A percentile compares a stretch with the other conserved stretches of the same genome.
Conservation (phyloP, 108 stramenopile species). For the Cyclotella atomus region DNA sequence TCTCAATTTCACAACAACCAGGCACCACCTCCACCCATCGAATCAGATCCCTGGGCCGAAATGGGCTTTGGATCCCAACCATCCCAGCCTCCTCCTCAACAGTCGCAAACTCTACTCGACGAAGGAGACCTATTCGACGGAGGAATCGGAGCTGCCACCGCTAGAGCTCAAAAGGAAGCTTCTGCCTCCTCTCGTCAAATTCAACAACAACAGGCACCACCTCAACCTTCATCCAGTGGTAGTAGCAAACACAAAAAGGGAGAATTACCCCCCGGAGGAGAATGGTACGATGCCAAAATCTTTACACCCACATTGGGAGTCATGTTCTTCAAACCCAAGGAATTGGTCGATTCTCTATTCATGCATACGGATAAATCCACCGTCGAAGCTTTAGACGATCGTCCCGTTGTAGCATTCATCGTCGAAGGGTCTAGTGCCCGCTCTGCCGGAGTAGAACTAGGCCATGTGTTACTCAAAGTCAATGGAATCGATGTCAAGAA, state of each 20-base stretch:
- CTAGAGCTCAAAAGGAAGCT: slow-evolving; percentile 28
- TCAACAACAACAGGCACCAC: not conserved
- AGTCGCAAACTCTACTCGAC: not conserved
- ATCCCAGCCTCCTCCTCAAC: not conserved
- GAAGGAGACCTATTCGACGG: slow-evolving; percentile 40
- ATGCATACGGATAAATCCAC: slow-evolving; percentile 72
- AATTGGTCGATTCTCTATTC: slow-evolving; percentile 84
- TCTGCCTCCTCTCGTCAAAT: not conserved
- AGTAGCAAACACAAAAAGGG: slow-evolving; percentile 45
- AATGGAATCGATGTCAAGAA: slow-evolving; percentile 89
- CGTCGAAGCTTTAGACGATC: slow-evolving; percentile 76
- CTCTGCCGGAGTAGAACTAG: slow-evolving; percentile 83
- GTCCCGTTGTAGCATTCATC: slow-evolving; percentile 90
- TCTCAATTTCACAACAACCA: not conserved
- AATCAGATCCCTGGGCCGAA: slow-evolving; percentile 68
- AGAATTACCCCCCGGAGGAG: slow-evolving; percentile 85
- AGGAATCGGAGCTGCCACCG: slow-evolving; percentile 44
- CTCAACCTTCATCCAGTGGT: not conserved
- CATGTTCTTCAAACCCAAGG: slow-evolving; percentile 94
- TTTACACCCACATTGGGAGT: slow-evolving; percentile 92
- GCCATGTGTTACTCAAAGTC: slow-evolving; percentile 87
- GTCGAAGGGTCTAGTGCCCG: slow-evolving; percentile 87
- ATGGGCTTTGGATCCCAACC: slow-evolving; percentile 62
- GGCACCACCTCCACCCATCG: slow-evolving; percentile 37
- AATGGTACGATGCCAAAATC: slow-evolving; percentile 90